phyloP scores from a whole-genome alignment of 2,329 filamentous ascomycete species.

The Monilinia polystroma region DNA sequence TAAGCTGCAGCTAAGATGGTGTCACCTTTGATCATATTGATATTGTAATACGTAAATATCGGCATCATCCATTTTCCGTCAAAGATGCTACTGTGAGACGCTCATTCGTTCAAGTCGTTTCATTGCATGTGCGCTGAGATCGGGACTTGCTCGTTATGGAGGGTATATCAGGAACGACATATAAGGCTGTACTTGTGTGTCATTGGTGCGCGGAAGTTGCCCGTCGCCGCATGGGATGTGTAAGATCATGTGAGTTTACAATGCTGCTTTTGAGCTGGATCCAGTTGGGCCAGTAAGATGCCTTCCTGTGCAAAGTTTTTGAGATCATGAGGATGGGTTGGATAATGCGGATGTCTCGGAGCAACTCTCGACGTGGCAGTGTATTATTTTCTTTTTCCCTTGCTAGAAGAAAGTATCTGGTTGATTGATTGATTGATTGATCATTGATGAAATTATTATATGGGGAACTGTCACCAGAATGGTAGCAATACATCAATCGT shows the following conservation, averaged over 20 bases:
- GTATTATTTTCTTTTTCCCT: conserved; percentile 9
- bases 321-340: not conserved
- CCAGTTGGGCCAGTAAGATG: conserved; percentile 10
- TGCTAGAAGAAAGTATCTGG: not conserved
- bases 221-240: conserved; percentile 19
- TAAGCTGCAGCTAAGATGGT: conserved; percentile 21
- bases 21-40: conserved; percentile 22
- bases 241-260: conserved; percentile 23
- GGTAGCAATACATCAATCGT: conserved; percentile 3
- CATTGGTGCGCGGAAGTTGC: conserved; percentile 28
- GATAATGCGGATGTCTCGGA: conserved; percentile 23
- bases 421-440: not conserved
- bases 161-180: conserved; percentile 24
- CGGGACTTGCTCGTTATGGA: conserved; percentile 18
- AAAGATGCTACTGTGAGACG: not conserved
- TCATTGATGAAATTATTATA: not conserved
- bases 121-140: conserved; percentile 14
- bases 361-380: conserved; percentile 21
- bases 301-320: not conserved
- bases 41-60: conserved; percentile 22
- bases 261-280: conserved; percentile 22
- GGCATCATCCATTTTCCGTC: conserved; percentile 4
- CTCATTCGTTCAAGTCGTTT: conserved; percentile 21
- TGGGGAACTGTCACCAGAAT: conserved; percentile 15
- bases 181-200: conserved; percentile 23